Evolutionary conservation across 768 basidiomycete species (phyloP).

Genomic region (Suillus cothurnatus): DNA sequence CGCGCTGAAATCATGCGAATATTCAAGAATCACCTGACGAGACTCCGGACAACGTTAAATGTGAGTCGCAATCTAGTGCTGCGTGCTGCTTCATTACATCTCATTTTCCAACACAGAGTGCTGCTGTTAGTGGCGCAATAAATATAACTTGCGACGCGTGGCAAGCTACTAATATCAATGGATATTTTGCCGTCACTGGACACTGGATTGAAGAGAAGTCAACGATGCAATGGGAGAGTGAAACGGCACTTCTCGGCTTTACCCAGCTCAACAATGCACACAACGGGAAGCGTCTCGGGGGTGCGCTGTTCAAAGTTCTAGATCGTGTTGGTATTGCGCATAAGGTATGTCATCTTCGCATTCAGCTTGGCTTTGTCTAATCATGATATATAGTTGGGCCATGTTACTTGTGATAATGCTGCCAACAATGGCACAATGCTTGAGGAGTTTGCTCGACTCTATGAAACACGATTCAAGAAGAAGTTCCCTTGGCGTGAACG

Average conservation of each 20-base stretch:
- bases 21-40: conserved; percentile 26
- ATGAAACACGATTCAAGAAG: neutral
- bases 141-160: conserved; percentile 42
- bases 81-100: neutral
- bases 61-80: conserved; percentile 16
- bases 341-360: conserved; percentile 22
- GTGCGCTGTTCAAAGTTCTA: conserved; percentile 39
- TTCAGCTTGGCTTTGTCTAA: neutral
- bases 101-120: conserved; percentile 14
- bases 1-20: conserved; percentile 7
- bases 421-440: conserved; percentile 41
- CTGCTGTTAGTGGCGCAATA: conserved; percentile 25
- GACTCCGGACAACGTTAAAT: conserved; percentile 20
- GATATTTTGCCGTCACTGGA: conserved; percentile 42
- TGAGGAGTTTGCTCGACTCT: conserved; percentile 20
- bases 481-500: neutral
- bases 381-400: conserved; percentile 15
- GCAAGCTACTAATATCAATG: conserved; percentile 41
- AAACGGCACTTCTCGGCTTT: conserved; percentile 38
- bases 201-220: conserved; percentile 40
- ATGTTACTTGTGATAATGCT: conserved; percentile 42
- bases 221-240: conserved; percentile 28
- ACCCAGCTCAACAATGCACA: conserved; percentile 41
- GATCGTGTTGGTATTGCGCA: conserved; percentile 27
- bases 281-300: conserved; percentile 31